These are phyloP conservation scores for Anthoceros angustus DNA, from an alignment of 225 moss, liverwort and hornwort species.

Conservation along the genomic window DNA sequence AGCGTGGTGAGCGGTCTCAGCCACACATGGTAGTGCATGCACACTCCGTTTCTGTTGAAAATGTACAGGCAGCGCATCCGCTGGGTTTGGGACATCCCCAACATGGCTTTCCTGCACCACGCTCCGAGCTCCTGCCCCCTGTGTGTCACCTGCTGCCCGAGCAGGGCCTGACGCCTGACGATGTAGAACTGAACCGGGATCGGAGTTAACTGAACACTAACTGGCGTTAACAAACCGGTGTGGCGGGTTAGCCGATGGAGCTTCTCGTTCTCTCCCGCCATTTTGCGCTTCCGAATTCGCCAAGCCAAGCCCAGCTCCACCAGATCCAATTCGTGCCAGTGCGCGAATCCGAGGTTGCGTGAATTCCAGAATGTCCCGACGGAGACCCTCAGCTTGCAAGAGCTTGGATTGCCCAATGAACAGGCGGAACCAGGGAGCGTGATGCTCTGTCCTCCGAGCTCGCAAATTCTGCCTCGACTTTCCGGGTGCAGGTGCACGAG, in stretches of 20 bases:
- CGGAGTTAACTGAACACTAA: too few relatives aligned
- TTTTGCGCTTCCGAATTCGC: too few relatives aligned
- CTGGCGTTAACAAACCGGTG: neutral
- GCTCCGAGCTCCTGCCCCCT: constrained; percentile 6
- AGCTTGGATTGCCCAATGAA: too few relatives aligned
- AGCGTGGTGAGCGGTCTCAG: constrained; percentile 66
- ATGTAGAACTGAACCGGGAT: neutral
- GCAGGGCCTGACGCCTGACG: neutral
- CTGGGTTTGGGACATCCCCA: too few relatives aligned
- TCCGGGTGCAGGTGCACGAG: neutral
- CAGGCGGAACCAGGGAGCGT: too few relatives aligned
- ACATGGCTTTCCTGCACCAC: constrained; percentile 25
- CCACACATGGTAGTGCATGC: constrained; percentile 97
- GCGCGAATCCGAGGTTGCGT: too few relatives aligned
- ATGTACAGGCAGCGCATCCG: constrained; percentile 96
- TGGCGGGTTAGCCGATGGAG: neutral
- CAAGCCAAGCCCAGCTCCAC: too few relatives aligned
- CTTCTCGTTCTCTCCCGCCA: neutral
- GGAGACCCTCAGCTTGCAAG: too few relatives aligned
- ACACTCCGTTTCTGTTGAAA: constrained; percentile 85
- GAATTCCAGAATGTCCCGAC: too few relatives aligned
- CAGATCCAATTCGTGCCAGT: too few relatives aligned
- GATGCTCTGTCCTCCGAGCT: neutral
- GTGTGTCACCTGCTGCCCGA: neutral
- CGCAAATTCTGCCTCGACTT: neutral